Conservation (phyloP, 208 protist genomes). For the Porcisia hertigi region DNA sequence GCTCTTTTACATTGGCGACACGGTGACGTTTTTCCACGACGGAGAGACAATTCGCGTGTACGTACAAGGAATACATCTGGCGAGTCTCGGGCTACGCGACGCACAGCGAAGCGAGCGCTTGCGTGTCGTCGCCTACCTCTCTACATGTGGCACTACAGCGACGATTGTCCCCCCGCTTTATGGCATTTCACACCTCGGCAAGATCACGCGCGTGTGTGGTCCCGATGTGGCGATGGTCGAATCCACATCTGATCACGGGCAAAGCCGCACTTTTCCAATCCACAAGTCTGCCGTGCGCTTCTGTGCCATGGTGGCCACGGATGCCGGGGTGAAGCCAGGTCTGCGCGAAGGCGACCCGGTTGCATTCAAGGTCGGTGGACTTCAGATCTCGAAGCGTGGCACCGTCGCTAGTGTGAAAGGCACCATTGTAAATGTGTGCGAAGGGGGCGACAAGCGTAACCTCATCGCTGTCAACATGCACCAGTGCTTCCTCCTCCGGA, state of each 20-base stretch:
- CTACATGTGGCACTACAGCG: constrained; percentile 64
- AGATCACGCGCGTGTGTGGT: constrained; percentile 54
- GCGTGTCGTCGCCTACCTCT: constrained; percentile 73
- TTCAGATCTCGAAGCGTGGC: constrained; percentile 66
- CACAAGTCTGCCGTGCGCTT: constrained; percentile 72
- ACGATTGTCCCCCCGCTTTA: constrained; percentile 75
- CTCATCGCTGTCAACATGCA: constrained; percentile 49
- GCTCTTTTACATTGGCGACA: constrained; percentile 84
- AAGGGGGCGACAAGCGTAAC: constrained; percentile 59
- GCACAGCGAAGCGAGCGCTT: constrained; percentile 37
- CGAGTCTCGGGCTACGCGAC: constrained; percentile 26
- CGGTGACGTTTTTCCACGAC: constrained; percentile 61
- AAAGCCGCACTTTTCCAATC: constrained; percentile 38
- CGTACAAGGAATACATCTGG: constrained; percentile 35
- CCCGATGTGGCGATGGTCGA: constrained; percentile 77
- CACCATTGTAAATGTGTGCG: constrained; percentile 51
- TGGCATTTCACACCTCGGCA: constrained; percentile 70
- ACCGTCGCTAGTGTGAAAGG: constrained; percentile 41
- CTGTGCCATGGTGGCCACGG: constrained; percentile 66
- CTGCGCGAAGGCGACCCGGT: constrained; percentile 54
- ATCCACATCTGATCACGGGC: constrained; percentile 33
- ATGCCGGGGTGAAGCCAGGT: neutral
- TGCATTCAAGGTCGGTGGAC: constrained; percentile 57
- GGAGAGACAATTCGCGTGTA: constrained; percentile 44
- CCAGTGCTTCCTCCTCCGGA: constrained; percentile 74